phyloP scores from a whole-genome alignment of 2,329 filamentous ascomycete species.

The Alternaria burnsii region DNA sequence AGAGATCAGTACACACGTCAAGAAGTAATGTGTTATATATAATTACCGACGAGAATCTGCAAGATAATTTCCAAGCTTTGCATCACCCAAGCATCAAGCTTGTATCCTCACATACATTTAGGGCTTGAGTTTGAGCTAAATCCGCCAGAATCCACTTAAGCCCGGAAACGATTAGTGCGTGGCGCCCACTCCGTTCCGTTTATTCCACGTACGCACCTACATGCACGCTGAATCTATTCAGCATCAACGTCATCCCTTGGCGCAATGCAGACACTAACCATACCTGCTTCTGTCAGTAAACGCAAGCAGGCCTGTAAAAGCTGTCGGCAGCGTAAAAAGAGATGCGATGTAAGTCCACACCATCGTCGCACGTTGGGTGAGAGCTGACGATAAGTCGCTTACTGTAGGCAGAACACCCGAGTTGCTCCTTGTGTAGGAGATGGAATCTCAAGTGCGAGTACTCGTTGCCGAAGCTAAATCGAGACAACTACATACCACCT shows the following conservation, averaged over 20 bases:
- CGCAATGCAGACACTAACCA: slow-evolving; percentile 27
- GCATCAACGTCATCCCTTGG: not conserved
- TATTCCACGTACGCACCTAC: not conserved
- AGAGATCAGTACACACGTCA: not conserved
- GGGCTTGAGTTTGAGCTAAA: slow-evolving; percentile 17
- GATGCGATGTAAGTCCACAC: slow-evolving; percentile 37
- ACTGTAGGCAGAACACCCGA: slow-evolving; percentile 33
- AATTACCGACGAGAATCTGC: not conserved
- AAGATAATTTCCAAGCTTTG: not conserved
- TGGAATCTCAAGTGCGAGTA: slow-evolving; percentile 38
- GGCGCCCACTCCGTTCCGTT: not conserved
- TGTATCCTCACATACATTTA: not conserved
- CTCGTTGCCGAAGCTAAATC: not conserved
- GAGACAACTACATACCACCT: not conserved
- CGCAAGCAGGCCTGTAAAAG: slow-evolving; percentile 45
- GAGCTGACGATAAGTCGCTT: slow-evolving; percentile 15
- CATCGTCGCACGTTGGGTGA: slow-evolving; percentile 5
- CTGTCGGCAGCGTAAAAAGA: slow-evolving; percentile 47
- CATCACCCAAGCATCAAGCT: not conserved
- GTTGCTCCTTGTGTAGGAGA: slow-evolving; percentile 36
- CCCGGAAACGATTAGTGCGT: not conserved
- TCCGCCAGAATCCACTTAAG: not conserved
- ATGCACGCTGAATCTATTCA: not conserved
- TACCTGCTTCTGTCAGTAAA: slow-evolving; percentile 39
- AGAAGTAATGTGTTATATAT: not conserved